phyloP scores from a whole-genome alignment of 202 grass and related monocot genomes.

The Cymbopogon flexuosus region DNA sequence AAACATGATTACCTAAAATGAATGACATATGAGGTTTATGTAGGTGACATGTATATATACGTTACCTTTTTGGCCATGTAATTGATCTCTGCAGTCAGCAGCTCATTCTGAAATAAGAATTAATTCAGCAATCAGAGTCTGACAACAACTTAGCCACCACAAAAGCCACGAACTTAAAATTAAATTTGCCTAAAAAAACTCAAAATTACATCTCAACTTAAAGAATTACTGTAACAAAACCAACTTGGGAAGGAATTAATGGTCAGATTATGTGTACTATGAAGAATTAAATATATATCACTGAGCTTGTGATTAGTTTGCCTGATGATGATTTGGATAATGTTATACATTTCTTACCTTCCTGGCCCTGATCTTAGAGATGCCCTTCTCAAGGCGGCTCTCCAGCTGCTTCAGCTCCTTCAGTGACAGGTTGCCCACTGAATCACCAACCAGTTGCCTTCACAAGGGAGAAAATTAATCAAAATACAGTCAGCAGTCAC shows the following conservation, averaged over 20 bases:
- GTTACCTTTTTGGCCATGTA: slow-evolving; percentile 72
- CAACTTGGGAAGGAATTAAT: background rate
- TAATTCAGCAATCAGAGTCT: slow-evolving; percentile 3
- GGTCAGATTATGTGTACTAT: background rate
- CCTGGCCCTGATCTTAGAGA: slow-evolving; percentile 64
- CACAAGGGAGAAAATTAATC: slow-evolving; percentile 3
- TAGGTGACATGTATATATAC: background rate
- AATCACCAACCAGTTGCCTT: slow-evolving; percentile 79
- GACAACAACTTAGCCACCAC: background rate
- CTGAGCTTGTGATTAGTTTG: background rate
- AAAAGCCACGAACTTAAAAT: background rate
- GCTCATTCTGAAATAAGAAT: slow-evolving; percentile 62
- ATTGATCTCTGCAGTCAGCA: slow-evolving; percentile 68
- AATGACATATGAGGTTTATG: too few species aligned
- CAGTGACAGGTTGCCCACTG: slow-evolving; percentile 54
- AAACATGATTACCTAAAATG: background rate
- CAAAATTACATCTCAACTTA: background rate
- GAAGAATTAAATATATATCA: background rate
- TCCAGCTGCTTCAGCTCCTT: slow-evolving; percentile 93
- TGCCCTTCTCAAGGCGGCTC: slow-evolving; percentile 71
- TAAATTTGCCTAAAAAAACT: background rate
- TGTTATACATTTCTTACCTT: slow-evolving; percentile 52
- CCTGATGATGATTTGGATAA: background rate
- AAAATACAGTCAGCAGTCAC: background rate
- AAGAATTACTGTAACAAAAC: slow-evolving; percentile 5